Conservation (phyloP, 495 filamentous ascomycete genomes). For the Delitschia confertaspora region DNA sequence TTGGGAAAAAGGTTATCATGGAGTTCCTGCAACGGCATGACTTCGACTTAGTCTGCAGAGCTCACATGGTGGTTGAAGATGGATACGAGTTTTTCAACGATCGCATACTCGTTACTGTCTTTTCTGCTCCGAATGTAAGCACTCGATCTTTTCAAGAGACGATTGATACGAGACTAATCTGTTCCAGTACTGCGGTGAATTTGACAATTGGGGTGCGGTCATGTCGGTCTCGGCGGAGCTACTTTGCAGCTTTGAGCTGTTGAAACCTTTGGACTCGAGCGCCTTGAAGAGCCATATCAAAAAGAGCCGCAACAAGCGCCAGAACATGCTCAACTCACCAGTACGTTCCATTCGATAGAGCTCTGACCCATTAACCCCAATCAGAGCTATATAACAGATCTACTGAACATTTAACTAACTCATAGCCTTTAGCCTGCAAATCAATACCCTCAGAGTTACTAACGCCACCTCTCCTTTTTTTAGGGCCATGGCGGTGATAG, state of each 20-base stretch:
- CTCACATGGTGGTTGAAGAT: conserved; percentile 99
- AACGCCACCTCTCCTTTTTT: conserved; percentile 10
- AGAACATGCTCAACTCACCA: conserved; percentile 88
- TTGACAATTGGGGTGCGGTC: conserved; percentile 98
- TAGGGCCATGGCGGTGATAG: conserved; percentile 6
- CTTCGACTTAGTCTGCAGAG: conserved; percentile 93
- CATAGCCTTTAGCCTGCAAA: conserved; percentile 23
- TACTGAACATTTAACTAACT: conserved; percentile 18
- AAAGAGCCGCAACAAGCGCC: conserved; percentile 84
- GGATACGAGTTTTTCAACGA: conserved; percentile 99
- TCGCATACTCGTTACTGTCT: conserved; percentile 90
- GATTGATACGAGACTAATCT: conserved; percentile 4
- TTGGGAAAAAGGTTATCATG: conserved; percentile 96
- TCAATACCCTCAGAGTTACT: conserved; percentile 30
- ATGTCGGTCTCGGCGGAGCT: conserved; percentile 95
- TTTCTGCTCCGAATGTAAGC: conserved; percentile 93
- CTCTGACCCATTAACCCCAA: conserved; percentile 2
- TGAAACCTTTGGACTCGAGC: conserved; percentile 95
- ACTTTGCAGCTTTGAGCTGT: conserved; percentile 91
- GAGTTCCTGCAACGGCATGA: conserved; percentile 92
- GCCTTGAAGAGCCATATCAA: conserved; percentile 98
- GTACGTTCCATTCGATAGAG: conserved; percentile 40
- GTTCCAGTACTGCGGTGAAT: conserved; percentile 92
- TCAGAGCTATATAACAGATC: conserved; percentile 16
- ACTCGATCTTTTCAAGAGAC: too few species aligned